phyloP scores from a whole-genome alignment of 2,329 filamentous ascomycete species.

The Nannizziopsis barbatae region DNA sequence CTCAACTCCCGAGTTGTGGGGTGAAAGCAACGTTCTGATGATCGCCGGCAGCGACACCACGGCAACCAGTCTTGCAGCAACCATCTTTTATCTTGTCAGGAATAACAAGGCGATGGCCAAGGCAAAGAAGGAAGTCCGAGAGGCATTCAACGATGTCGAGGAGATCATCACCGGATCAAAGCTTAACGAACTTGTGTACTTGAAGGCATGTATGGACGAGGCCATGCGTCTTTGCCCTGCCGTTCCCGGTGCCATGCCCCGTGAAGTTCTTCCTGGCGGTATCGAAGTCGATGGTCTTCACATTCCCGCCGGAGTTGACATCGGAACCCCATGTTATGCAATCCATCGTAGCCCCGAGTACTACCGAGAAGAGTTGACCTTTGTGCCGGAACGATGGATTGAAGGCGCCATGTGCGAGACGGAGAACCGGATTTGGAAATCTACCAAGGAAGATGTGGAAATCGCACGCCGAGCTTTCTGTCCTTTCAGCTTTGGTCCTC shows the following conservation, averaged over 20 bases:
- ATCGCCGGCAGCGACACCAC: conserved; percentile 39
- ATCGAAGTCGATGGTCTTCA: conserved; percentile 24
- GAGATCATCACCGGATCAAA: conserved; percentile 27
- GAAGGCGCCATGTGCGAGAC: conserved; percentile 14
- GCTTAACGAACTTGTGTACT: conserved; percentile 29
- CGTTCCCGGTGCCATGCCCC: conserved; percentile 20
- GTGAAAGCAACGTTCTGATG: conserved; percentile 41
- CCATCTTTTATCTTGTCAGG: conserved; percentile 32
- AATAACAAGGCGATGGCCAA: conserved; percentile 24
- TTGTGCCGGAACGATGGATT: conserved; percentile 30
- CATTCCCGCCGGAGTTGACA: conserved; percentile 24
- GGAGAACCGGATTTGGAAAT: conserved; percentile 15
- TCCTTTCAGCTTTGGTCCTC: conserved; percentile 32
- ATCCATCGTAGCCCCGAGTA: conserved; percentile 27
- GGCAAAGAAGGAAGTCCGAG: conserved; percentile 26
- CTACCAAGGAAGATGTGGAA: conserved; percentile 26
- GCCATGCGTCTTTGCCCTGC: conserved; percentile 26
- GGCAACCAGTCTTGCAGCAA: conserved; percentile 28
- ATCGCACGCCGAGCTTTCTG: conserved; percentile 32
- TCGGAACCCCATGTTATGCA: conserved; percentile 27
- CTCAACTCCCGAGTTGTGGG: conserved; percentile 38
- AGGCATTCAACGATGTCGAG: conserved; percentile 26
- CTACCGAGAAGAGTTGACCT: conserved; percentile 24
- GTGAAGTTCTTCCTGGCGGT: conserved; percentile 24
- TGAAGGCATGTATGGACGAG: conserved; percentile 36